Evolutionary conservation across 2,329 filamentous ascomycete species (phyloP), one percentile per base, ranked within the genome.

Genomic region (Blastomyces parvus): DNA sequence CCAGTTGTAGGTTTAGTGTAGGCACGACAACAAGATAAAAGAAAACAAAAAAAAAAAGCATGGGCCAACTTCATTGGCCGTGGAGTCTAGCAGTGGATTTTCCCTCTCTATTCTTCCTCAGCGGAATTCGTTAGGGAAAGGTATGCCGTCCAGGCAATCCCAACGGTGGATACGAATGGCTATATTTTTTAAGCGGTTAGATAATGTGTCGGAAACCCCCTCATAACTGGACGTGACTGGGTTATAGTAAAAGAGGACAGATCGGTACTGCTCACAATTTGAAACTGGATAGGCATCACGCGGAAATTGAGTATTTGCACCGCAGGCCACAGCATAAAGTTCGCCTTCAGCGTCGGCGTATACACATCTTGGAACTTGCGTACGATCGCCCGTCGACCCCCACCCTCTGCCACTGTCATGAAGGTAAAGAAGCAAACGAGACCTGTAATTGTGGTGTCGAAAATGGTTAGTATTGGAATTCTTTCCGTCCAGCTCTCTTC

Each of bases 291-390:
- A 17, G 94, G 94, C 82, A 99, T 91, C 69, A 97, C 74, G 38
- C 93, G 85, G 79, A 99, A 99, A 81, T 99, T 99, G 79, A 99
- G 84, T 67, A 97, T 87, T 79, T 99, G 94, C 55, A 99, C 94
- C 6, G 89, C 86, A 30, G 94, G 94, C 94, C 94, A 99, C 30
- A 99, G 84, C 70, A 96, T 81, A 71, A 88, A 99, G 78, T 99
- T 99, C 69, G 93, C 92, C 81, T 97, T 96, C 68, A 99, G 81
- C 9, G 94, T 93, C 17, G 93, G 91, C 64, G 97, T 76, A 74
- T 96, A 99, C 78, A 97, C 92, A 73, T 97, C 93, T 71, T 89
- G 84, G 70, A 99, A 87, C 81, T 99, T 99, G 73, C 87, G 84
- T 66, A 82, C 79, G 59, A 99, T 83, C 8, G 90, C 92, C 65